A percentile compares a stretch with the other conserved stretches of the same genome.
These are phyloP conservation scores for Parastagonospora avenae DNA, from an alignment of 2,329 filamentous ascomycete genomes.

Conservation along the genomic window DNA sequence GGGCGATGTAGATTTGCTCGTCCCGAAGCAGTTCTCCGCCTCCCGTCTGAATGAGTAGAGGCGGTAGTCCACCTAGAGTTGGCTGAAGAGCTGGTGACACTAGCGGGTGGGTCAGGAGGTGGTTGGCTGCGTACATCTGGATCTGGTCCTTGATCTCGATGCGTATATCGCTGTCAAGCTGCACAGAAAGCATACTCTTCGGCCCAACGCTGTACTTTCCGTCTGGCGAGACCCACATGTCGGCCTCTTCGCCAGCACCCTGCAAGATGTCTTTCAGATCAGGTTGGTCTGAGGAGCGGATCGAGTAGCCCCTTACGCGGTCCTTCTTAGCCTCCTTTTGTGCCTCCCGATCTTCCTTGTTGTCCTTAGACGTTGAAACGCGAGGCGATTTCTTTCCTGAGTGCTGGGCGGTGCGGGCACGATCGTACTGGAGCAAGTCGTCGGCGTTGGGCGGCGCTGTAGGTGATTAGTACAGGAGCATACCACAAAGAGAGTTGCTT, in stretches of 20 bases:
- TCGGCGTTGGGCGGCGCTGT: constrained; percentile 77
- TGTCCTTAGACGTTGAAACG: constrained; percentile 10
- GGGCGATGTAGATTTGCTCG: constrained; percentile 92
- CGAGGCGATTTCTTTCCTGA: constrained; percentile 13
- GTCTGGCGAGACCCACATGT: constrained; percentile 32
- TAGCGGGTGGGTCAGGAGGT: constrained; percentile 81
- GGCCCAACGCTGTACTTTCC: constrained; percentile 47
- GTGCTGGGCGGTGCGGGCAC: constrained; percentile 3
- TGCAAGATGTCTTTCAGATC: constrained; percentile 13
- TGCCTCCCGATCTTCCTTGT: constrained; percentile 33
- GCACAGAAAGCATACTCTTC: constrained; percentile 61
- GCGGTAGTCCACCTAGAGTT: constrained; percentile 86
- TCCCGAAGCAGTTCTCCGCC: constrained; percentile 89
- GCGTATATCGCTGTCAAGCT: constrained; percentile 63
- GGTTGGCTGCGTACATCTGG: constrained; percentile 84
- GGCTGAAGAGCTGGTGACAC: constrained; percentile 90
- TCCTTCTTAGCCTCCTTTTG: constrained; percentile 43
- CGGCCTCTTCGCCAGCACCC: constrained; percentile 3
- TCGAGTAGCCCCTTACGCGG: constrained; percentile 42
- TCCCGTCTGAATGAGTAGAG: constrained; percentile 82
- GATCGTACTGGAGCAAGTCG: constrained; percentile 63
- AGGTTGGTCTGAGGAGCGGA: constrained; percentile 28
- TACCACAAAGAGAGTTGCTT: constrained; percentile 6
- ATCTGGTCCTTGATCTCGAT: constrained; percentile 88
- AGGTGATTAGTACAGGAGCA: constrained; percentile 3